These are phyloP conservation scores for Pythium rhizo-oryzae DNA, from an alignment of 352 stramenopile genomes.

Conservation along the genomic window DNA sequence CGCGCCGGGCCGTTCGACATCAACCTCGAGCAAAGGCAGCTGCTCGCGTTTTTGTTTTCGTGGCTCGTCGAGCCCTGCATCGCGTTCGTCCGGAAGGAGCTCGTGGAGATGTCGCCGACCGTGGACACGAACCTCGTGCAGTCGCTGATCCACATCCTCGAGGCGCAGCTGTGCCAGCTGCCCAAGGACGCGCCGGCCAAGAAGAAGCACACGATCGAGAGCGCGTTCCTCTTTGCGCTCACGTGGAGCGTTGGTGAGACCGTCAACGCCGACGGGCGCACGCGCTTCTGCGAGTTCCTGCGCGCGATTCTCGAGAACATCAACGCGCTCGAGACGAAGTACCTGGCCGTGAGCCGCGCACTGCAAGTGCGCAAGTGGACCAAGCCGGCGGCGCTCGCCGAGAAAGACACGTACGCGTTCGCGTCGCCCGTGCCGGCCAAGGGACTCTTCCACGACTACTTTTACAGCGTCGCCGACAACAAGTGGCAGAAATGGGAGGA, in stretches of 20 bases:
- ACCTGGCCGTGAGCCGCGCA: constrained; percentile 70
- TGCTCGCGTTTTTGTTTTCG: constrained; percentile 80
- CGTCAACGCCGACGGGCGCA: constrained; percentile 67
- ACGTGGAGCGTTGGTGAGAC: constrained; percentile 91
- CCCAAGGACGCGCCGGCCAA: constrained; percentile 70
- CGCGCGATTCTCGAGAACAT: constrained; percentile 79
- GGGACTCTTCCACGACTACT: constrained; percentile 85
- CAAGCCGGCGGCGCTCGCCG: constrained; percentile 61
- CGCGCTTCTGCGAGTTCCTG: constrained; percentile 83
- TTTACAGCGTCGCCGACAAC: constrained; percentile 78
- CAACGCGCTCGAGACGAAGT: constrained; percentile 68
- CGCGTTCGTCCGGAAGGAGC: constrained; percentile 87
- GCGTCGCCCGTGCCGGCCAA: constrained; percentile 64
- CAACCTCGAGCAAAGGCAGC: constrained; percentile 63
- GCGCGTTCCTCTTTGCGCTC: constrained; percentile 90
- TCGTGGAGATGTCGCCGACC: constrained; percentile 85
- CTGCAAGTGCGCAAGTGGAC: constrained; percentile 85
- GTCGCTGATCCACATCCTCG: constrained; percentile 87
- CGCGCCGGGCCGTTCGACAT: constrained; percentile 68
- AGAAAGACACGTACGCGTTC: constrained; percentile 42
- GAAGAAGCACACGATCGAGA: constrained; percentile 70
- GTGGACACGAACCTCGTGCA: constrained; percentile 91
- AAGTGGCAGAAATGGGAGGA: constrained; percentile 94
- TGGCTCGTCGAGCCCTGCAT: constrained; percentile 92
- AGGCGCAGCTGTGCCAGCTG: constrained; percentile 76